Base-by-base conservation (phyloP, 495 filamentous ascomycete species). In the Trichoderma asperelloides region DNA sequence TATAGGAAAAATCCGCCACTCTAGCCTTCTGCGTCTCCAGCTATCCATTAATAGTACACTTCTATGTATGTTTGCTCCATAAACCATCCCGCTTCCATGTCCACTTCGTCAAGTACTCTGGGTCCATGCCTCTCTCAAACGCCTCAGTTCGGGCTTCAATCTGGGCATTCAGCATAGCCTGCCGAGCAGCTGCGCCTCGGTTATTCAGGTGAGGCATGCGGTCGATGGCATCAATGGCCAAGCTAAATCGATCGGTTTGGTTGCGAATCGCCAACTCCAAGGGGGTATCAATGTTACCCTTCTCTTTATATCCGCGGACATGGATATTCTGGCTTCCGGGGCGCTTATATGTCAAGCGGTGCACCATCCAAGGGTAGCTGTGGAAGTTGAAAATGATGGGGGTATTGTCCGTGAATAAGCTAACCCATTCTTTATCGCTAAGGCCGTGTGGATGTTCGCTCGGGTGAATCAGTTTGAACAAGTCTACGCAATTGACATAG, bases 381-480 rank as follows among this genome's bases (percentile, higher is more conserved):
- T 91, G 88, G 84, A 90, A 91, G 79, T 90, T 90, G 84, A 91
- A 91, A 70, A 91, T 84, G 74, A 89, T 80, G 41, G 88, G 88
- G 67, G 80, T 86, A 79, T 89, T 77, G 25, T 77, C 76, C 1
- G 88, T 91, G 79, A 91, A 91, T 64, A 89, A 69, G 6, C 87
- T 77, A n/a, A 73, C 71, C 85, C 85, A 91, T 70, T 88, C 84
- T 33, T 68, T 70, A 67, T 90, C 85, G 1, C 78, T 79, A 66
- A 90, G 78, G 33, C 88, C 88, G 75, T 91, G 89, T 0, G 88
- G 85, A 74, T 91, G 88, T 67, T 90, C 81, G 27, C 72, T 76
- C 40, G 84, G 73, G 41, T 85, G 84, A 65, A 90, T 89, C 39
- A 91, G 81, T 73, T 88, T 87, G 85, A 91, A 91, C 5, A 91